These are phyloP conservation scores for Helianthus annuus DNA, from an alignment of 129 eudicot genomes.

Conservation along the genomic window HanXRQr2.0-SUNRISE NC_035445.2:116990113-116990612, in stretches of 20 bases:
- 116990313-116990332: no score
- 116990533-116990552: slow-evolving; percentile 36
- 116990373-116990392: slow-evolving; percentile 40
- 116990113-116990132: slow-evolving; percentile 37
- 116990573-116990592: slow-evolving; percentile 37
- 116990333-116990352: no score
- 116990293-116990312: no score
- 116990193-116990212: neutral
- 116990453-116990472: slow-evolving; percentile 6
- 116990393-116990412: slow-evolving; percentile 43
- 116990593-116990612: slow-evolving; percentile 12
- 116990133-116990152: slow-evolving; percentile 38
- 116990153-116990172: slow-evolving; percentile 6
- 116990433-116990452: slow-evolving; percentile 19
- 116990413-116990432: slow-evolving; percentile 20
- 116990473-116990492: neutral
- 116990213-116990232: no score
- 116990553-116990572: slow-evolving; percentile 34
- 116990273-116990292: no score
- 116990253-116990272: no score
- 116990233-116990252: no score
- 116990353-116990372: no score
- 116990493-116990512: slow-evolving; percentile 32
- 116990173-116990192: slow-evolving; percentile 34
- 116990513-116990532: slow-evolving; percentile 29